Percentiles rank a stretch among this genome's conserved stretches.
phyloP scores from a whole-genome alignment of 306 rosid genomes.

The Potentilla sterilis region DNA sequence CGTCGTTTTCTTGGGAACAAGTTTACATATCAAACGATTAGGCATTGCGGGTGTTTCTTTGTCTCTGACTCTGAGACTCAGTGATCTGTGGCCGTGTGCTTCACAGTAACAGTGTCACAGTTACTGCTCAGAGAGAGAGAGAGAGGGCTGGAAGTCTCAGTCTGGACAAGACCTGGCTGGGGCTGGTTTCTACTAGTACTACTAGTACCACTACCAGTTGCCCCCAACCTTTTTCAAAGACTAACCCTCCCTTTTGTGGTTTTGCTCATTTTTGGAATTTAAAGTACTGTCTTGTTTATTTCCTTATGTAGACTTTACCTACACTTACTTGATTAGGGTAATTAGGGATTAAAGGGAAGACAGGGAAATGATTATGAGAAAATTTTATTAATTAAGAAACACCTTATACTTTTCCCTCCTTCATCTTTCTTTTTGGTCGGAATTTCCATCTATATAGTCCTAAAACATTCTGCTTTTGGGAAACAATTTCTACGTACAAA shows the following conservation, averaged over 20 bases:
- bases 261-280: neutral
- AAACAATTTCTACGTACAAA: too few species aligned
- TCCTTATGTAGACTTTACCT: neutral
- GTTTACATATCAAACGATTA: conserved; percentile 17
- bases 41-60: conserved; percentile 1
- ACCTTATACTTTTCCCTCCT: neutral
- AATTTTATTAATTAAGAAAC: neutral
- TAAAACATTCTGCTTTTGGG: neutral
- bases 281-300: neutral
- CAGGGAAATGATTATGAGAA: neutral
- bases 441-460: neutral
- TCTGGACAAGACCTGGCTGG: conserved; percentile 8
- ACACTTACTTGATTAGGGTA: neutral
- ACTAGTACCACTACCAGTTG: neutral
- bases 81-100: neutral
- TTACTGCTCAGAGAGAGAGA: neutral
- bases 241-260: neutral
- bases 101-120: neutral
- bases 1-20: conserved; percentile 51
- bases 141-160: neutral
- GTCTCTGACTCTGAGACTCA: neutral
- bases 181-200: neutral
- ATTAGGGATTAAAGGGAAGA: neutral
- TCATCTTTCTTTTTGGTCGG: neutral
- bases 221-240: neutral